A percentile compares a stretch with the other conserved stretches of the same genome.
Conservation (phyloP, 108 stramenopile genomes). For the Nitzschia sp. region DNA sequence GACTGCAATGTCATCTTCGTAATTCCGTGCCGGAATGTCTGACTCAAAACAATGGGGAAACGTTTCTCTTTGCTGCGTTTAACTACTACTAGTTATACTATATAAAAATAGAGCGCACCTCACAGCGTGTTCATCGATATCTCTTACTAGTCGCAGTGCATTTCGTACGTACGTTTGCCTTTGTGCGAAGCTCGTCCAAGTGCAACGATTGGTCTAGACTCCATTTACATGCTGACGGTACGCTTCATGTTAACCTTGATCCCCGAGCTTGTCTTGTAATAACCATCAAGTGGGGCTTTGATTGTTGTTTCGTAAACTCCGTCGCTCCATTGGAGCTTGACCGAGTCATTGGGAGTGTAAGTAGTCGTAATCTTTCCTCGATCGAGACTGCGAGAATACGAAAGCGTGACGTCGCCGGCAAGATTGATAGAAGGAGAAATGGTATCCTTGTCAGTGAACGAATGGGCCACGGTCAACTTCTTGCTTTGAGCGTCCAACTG, state of each 20-base stretch:
- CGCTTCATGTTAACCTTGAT: constrained; percentile 48
- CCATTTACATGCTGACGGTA: constrained; percentile 35
- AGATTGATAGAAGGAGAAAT: constrained; percentile 37
- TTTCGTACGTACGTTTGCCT: no score
- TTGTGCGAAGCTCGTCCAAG: no score
- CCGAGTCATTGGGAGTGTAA: constrained; percentile 45
- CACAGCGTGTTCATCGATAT: no score
- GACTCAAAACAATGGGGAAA: no score
- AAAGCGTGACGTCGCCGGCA: constrained; percentile 31
- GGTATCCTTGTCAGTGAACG: constrained; percentile 20
- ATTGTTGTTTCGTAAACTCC: constrained; percentile 55
- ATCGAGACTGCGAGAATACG: constrained; percentile 12
- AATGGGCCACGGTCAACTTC: constrained; percentile 42
- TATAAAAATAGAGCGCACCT: no score
- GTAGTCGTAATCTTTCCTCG: constrained; percentile 39
- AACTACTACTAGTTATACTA: no score
- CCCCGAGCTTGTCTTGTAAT: constrained; percentile 21
- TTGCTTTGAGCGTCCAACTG: constrained; percentile 32
- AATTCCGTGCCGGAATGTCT: no score
- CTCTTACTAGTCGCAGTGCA: no score
- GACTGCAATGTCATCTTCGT: no score
- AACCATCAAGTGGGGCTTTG: constrained; percentile 49
- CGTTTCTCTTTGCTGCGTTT: no score
- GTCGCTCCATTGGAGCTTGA: constrained; percentile 52
- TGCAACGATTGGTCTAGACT: neutral